Percentiles rank a stretch among this genome's conserved stretches.
These are phyloP conservation scores for Codiaeum variegatum DNA, from an alignment of 441 rosid species.

Conservation along the genomic window DNA sequence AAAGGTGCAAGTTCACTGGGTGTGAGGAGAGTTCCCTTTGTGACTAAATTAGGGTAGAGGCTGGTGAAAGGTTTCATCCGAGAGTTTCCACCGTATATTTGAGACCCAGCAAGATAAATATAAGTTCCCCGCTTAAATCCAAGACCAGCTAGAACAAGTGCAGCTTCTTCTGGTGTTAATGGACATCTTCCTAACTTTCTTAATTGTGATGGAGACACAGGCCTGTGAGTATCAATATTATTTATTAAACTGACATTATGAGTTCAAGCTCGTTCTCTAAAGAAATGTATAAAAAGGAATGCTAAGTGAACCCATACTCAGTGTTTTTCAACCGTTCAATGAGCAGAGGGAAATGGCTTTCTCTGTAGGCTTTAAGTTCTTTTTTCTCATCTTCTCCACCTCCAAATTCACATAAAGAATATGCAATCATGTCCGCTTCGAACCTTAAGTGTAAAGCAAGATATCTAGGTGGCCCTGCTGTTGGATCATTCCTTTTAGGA, in stretches of 20 bases:
- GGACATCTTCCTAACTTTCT: conserved; percentile 87
- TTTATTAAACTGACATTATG: not conserved
- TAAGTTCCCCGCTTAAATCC: conserved; percentile 62
- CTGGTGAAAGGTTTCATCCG: conserved; percentile 67
- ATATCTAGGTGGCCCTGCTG: conserved; percentile 40
- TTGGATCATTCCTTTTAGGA: conserved; percentile 24
- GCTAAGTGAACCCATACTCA: not conserved
- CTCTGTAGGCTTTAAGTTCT: conserved; percentile 80
- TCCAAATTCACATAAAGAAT: conserved; percentile 84
- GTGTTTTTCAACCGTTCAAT: not conserved
- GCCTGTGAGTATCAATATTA: conserved; percentile 35
- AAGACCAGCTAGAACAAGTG: conserved; percentile 77
- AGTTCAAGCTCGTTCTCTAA: not conserved
- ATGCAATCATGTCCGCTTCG: conserved; percentile 95
- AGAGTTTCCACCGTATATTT: conserved; percentile 59
- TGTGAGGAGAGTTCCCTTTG: conserved; percentile 83
- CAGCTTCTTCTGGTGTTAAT: conserved; percentile 91
- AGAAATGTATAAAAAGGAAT: not conserved
- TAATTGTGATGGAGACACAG: conserved; percentile 49
- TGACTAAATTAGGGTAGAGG: conserved; percentile 80
- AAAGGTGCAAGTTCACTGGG: conserved; percentile 74
- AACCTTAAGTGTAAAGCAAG: conserved; percentile 91
- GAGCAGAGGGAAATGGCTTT: conserved; percentile 78
- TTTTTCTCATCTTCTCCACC: conserved; percentile 68
- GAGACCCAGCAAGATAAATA: conserved; percentile 82